Percentiles rank a stretch among this genome's conserved stretches.
These are phyloP conservation scores for Ascochyta rabiei DNA, from an alignment of 2,329 filamentous ascomycete genomes.

Conservation along the genomic window DNA sequence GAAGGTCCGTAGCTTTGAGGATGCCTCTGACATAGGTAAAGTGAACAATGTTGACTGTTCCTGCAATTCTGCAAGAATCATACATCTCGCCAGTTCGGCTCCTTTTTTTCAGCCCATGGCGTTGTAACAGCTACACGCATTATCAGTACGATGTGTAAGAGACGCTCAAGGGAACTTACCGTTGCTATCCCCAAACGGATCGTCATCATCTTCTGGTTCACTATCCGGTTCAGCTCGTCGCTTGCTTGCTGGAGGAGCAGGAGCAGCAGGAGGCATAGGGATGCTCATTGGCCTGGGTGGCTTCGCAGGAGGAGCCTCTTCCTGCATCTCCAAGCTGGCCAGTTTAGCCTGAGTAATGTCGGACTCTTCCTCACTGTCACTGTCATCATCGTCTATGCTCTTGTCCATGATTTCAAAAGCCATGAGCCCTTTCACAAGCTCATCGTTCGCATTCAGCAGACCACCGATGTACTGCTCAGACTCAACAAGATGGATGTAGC, in stretches of 20 bases:
- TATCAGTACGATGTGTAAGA: slow-evolving; percentile 9
- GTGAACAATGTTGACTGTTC: neutral
- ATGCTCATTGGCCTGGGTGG: slow-evolving; percentile 55
- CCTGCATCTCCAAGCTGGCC: slow-evolving; percentile 51
- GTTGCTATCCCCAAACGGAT: slow-evolving; percentile 86
- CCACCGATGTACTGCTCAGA: slow-evolving; percentile 89
- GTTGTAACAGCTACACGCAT: slow-evolving; percentile 57
- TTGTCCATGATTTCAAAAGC: slow-evolving; percentile 92
- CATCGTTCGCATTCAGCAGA: slow-evolving; percentile 91
- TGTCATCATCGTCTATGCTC: slow-evolving; percentile 76
- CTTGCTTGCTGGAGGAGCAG: slow-evolving; percentile 38
- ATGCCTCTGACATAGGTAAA: no score
- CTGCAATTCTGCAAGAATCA: slow-evolving; percentile 21
- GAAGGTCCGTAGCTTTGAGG: no score
- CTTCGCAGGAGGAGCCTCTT: slow-evolving; percentile 54
- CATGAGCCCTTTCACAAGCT: slow-evolving; percentile 91
- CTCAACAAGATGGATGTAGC: slow-evolving; percentile 92
- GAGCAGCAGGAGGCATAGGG: slow-evolving; percentile 40
- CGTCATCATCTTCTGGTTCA: slow-evolving; percentile 68
- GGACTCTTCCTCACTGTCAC: slow-evolving; percentile 63
- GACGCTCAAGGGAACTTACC: slow-evolving; percentile 41
- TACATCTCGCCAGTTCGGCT: slow-evolving; percentile 50
- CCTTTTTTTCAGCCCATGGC: slow-evolving; percentile 47
- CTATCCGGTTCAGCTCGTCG: slow-evolving; percentile 60
- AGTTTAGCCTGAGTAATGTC: slow-evolving; percentile 50